A percentile compares a stretch with the other conserved stretches of the same genome.
phyloP scores from a whole-genome alignment of 2,329 filamentous ascomycete genomes.

The Sarocladiaceae sp. region DNA sequence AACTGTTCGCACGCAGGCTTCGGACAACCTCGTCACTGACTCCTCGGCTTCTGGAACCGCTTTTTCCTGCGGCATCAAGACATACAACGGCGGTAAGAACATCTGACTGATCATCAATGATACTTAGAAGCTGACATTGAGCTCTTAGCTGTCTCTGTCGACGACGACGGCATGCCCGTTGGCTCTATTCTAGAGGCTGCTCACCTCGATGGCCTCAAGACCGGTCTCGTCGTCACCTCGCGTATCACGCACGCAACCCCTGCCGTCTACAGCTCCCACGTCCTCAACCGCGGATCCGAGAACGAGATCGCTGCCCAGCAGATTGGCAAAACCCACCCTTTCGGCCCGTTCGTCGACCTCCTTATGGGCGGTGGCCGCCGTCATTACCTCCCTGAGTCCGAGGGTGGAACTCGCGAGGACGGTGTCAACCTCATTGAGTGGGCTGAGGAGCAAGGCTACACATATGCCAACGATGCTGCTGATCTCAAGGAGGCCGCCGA shows the following conservation, averaged over 20 bases:
- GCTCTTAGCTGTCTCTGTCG: slow-evolving; percentile 18
- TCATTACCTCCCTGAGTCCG: slow-evolving; percentile 15
- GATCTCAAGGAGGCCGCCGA: slow-evolving; percentile 12
- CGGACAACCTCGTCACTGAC: slow-evolving; percentile 18
- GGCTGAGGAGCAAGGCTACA: slow-evolving; percentile 16
- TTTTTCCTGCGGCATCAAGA: slow-evolving; percentile 18
- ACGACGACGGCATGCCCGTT: slow-evolving; percentile 17
- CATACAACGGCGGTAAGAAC: slow-evolving; percentile 17
- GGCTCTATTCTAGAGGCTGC: slow-evolving; percentile 19
- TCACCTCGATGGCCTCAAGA: slow-evolving; percentile 18
- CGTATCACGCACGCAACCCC: slow-evolving; percentile 20
- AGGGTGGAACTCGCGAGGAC: slow-evolving; percentile 16
- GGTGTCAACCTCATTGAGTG: slow-evolving; percentile 17
- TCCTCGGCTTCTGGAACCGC: slow-evolving; percentile 19
- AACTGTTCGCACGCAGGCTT: slow-evolving; percentile 16
- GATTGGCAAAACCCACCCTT: slow-evolving; percentile 17
- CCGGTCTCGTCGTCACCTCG: slow-evolving; percentile 17
- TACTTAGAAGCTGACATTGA: no score
- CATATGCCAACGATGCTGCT: slow-evolving; percentile 14
- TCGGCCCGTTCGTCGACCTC: slow-evolving; percentile 16
- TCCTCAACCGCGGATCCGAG: slow-evolving; percentile 18
- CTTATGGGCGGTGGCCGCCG: slow-evolving; percentile 18
- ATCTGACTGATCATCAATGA: background rate
- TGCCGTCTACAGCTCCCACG: slow-evolving; percentile 17
- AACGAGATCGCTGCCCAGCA: slow-evolving; percentile 20